Evolutionary conservation across 192 early-diverging fungal species (phyloP), one percentile per base, ranked within the genome.

Genomic region (Chytriomyces sp.): DNA sequence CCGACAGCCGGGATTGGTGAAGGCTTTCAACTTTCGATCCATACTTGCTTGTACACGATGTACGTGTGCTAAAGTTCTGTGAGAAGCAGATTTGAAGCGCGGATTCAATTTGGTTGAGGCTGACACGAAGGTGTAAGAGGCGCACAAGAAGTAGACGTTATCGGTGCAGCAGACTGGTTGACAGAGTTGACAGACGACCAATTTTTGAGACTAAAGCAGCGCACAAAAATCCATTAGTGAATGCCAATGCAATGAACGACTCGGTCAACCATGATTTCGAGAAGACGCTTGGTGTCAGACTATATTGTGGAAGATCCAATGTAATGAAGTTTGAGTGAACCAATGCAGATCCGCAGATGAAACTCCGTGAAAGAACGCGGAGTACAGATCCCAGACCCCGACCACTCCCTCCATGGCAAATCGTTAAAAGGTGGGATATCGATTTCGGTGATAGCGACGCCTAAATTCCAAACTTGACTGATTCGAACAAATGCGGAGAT

Each of bases 181-280:
- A 28, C 45, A 28, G 20, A 75, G 65, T 18, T 83, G 78, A 45
- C 76, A 69, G 76, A 71, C 83, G 47, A 68, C 24, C 83, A 28
- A 35, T 35, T 0, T 1, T 35, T 35, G 35, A 35, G 45, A n/a
- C n/a, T n/a, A n/a, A n/a, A 13, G 75, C 74, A 44, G 82, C n/a
- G n/a, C 83, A 81, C 53, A 90, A 75, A 11, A 80, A 77, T 18
- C 90, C 90, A 61, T 88, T 76, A 49, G 76, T 77, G 50, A 87
- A 91, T 5, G 83, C 76, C n/a, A 91, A 53, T 3, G 82, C 68
- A 48, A 90, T 68, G 9, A 82, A 82, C 60, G 83, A 73, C 50
- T 81, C 75, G 35, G 90, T 76, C 90, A 87, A 91, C 80, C 84
- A 91, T 10, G 81, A 78, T 61, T 83, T 83, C 4, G 84, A 83